Base-by-base conservation (phyloP, 1,284 basidiomycete genomes). In the Ceratorhiza oryzae-sativae region DNA sequence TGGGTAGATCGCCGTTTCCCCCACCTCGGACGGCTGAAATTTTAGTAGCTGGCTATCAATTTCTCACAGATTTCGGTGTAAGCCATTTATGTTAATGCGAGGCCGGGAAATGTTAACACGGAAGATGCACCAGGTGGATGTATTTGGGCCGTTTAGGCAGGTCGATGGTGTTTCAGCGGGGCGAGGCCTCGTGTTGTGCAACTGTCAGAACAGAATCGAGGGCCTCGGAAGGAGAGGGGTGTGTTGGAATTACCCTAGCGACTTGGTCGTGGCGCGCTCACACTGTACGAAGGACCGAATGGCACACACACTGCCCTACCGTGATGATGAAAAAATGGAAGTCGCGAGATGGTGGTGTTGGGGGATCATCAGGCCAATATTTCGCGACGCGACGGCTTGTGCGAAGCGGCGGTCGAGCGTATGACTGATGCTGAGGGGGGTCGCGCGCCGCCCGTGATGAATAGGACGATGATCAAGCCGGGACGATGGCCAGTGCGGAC, bases 361-460 rank as follows among this genome's bases (percentile, higher is more conserved):
- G 58, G 58, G 34, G 5, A 18, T 60, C 58, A 60, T 60, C 58
- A 60, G 58, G 58, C 58, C 58, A 60, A 60, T 60, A 56, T 56
- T 56, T 56, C 53, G 53, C 32, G 53, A 20, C 53, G 53, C 32
- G 53, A 56, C 53, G 53, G 36, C 58, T 39, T 45, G 39, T 23
- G 42, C 23, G 60, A 62, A 62, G 45, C 23, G 39, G 30, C 20
- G 18, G 34, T 34, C 6, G 58, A 56, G 53, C 18, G 53, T 56
- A 56, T 56, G 53, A 56, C 53, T 56, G 53, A 56, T 56, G 53
- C 23, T 3, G 15, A 34, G 34, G 27, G n/a, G 53, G 53, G 20
- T 5, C 12, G 25, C 34, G 53, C 34, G 53, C 30, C 53, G 27
- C 41, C 58, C 36, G 58, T 60, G 58, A 60, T 60, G 23, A 45